Conservation (phyloP, 1,284 basidiomycete genomes). For the Macrocystidia cucumis region DNA sequence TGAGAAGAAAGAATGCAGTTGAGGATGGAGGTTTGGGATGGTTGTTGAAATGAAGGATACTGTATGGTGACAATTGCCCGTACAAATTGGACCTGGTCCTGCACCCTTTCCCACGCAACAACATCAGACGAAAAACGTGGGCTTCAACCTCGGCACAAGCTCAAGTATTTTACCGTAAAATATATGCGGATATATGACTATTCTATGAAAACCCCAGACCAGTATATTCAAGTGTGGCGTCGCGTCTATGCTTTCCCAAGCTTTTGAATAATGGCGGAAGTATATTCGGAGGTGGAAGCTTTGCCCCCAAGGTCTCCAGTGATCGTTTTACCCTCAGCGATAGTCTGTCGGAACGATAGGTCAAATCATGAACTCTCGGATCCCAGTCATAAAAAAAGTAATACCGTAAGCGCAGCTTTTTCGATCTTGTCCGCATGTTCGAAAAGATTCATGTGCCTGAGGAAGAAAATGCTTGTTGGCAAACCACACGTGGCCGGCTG, state of each 20-base stretch:
- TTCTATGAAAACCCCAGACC: too few relatives aligned
- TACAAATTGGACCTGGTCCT: slow-evolving; percentile 17
- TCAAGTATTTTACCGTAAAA: too few relatives aligned
- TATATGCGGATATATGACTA: too few relatives aligned
- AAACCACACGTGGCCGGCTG: slow-evolving; percentile 7
- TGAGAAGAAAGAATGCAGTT: slow-evolving; percentile 54
- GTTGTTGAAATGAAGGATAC: slow-evolving; percentile 34
- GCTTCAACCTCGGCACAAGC: neutral
- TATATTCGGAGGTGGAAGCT: slow-evolving; percentile 83
- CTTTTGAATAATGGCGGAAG: slow-evolving; percentile 78
- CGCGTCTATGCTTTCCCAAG: slow-evolving; percentile 37
- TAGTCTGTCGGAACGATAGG: slow-evolving; percentile 52
- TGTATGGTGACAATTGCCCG: slow-evolving; percentile 25
- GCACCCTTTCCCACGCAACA: slow-evolving; percentile 16
- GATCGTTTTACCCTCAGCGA: slow-evolving; percentile 90
- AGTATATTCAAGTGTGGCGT: too few relatives aligned
- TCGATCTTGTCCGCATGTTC: slow-evolving; percentile 89
- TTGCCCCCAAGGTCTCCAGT: slow-evolving; percentile 93
- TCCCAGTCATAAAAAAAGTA: slow-evolving; percentile 10
- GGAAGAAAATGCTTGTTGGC: slow-evolving; percentile 14
- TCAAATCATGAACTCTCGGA: slow-evolving; percentile 9
- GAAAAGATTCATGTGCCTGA: slow-evolving; percentile 89
- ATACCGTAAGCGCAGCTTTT: slow-evolving; percentile 79
- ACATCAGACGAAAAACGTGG: neutral
- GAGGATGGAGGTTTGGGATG: slow-evolving; percentile 32